Conservation (phyloP, 345 rosid genomes). For the Brassica nigra region DNA sequence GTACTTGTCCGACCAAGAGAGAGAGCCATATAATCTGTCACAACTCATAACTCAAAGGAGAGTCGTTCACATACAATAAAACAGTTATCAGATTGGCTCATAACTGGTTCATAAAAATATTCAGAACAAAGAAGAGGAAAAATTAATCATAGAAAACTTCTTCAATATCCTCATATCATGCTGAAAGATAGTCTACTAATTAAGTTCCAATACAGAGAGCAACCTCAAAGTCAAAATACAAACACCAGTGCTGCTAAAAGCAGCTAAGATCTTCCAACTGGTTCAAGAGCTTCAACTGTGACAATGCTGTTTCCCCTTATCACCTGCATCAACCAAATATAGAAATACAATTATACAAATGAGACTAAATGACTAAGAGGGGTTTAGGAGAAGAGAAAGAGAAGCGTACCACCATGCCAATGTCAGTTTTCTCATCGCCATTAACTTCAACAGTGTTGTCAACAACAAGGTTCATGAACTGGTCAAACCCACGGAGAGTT, state of each 20-base stretch:
- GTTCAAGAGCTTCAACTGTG: conserved; percentile 83
- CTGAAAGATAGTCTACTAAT: background rate
- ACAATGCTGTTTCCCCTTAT: conserved; percentile 83
- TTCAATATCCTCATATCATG: background rate
- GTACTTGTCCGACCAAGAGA: background rate
- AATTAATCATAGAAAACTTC: conserved; percentile 11
- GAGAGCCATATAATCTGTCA: background rate
- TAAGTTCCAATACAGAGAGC: conserved; percentile 5
- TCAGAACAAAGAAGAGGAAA: background rate
- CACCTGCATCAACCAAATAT: conserved; percentile 47
- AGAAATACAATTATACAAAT: background rate
- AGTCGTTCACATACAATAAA: too few relatives aligned
- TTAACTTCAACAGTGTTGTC: conserved; percentile 75
- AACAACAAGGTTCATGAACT: conserved; percentile 78
- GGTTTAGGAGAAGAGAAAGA: too few relatives aligned
- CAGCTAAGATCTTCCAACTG: conserved; percentile 54
- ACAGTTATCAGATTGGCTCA: background rate
- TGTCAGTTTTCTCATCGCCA: conserved; percentile 64
- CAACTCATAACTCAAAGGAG: background rate
- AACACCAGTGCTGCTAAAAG: background rate
- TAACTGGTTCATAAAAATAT: background rate
- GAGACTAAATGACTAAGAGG: background rate
- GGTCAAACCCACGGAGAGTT: conserved; percentile 85
- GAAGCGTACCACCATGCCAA: conserved; percentile 80
- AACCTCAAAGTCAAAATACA: conserved; percentile 4